Conservation (phyloP, 306 rosid genomes). For the Vigna reflexopilosa region DNA sequence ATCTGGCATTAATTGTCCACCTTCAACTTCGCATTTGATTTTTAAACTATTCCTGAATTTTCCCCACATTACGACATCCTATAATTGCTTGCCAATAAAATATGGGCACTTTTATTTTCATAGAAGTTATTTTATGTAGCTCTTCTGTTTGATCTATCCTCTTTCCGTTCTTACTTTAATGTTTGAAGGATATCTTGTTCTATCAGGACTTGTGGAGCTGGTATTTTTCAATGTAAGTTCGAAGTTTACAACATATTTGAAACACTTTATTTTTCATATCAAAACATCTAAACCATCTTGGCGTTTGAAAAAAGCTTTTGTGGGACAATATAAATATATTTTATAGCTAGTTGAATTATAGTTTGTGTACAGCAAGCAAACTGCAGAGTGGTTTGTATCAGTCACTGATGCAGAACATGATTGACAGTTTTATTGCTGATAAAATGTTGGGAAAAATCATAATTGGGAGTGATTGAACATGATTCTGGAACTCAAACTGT, state of each 20-base stretch:
- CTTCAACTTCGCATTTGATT: conserved; percentile 17
- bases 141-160: neutral
- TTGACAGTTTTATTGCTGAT: neutral
- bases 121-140: conserved; percentile 5
- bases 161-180: neutral
- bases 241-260: neutral
- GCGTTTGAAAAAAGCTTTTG: neutral
- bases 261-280: neutral
- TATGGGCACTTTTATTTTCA: neutral
- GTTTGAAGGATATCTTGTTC: neutral
- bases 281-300: neutral
- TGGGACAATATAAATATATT: neutral
- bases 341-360: neutral
- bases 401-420: neutral
- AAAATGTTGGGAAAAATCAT: neutral
- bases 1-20: neutral
- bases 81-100: conserved; percentile 13
- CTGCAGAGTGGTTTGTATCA: neutral
- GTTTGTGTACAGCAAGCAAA: neutral
- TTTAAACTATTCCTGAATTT: conserved; percentile 29
- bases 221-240: neutral
- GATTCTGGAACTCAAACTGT: neutral
- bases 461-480: neutral
- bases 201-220: conserved; percentile 10
- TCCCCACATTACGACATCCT: conserved; percentile 10